Base-by-base conservation (phyloP, 768 basidiomycete species). In the Crucibulum laeve region DNA sequence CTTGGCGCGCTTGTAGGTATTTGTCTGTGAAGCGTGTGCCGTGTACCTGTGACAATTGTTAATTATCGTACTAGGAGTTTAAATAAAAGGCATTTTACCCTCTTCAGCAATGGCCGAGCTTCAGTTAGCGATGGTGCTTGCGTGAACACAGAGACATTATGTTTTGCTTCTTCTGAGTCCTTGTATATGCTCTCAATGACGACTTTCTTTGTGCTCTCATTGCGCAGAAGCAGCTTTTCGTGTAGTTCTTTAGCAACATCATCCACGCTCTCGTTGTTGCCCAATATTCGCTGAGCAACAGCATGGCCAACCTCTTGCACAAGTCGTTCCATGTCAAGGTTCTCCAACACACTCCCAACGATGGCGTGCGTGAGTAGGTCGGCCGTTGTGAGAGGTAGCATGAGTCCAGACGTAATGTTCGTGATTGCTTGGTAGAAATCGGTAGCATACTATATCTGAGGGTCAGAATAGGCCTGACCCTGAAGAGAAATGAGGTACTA, bases 21-120 rank as follows among this genome's bases (percentile, higher is more conserved):
- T 95, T 94, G 53, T 98, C 94, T 15, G 95, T 97, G 70, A 97
- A 95, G 3, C 95, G 87, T 32, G 91, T 90, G n/a, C 91, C 91
- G 38, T 84, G 82, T 37, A 96, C 88, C 93, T 96, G 59, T 21
- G 30, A 47, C 40, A 44, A 25, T 28, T 30, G 34, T 43, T 46
- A 34, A 37, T 49, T 38, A 14, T 43, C 8, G 4, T 10, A 46
- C 25, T 43, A 42, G 25, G 34, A 51, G 45, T 32, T 30, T 24
- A 28, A n/a, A 25, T 40, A 45, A 13, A 35, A 22, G 33, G 6
- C 34, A 32, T 61, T 74, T 47, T 58, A 92, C 94, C 69, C 84
- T 82, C 66, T 88, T 84, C 47, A 97, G 71, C 39, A 80, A 64
- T 2, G 87, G 83, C 44, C 85, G 73, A 1, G 91, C 93, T 42